Conservation (phyloP, 176 grass and related monocot species). For the Zoysia pacifica region DNA sequence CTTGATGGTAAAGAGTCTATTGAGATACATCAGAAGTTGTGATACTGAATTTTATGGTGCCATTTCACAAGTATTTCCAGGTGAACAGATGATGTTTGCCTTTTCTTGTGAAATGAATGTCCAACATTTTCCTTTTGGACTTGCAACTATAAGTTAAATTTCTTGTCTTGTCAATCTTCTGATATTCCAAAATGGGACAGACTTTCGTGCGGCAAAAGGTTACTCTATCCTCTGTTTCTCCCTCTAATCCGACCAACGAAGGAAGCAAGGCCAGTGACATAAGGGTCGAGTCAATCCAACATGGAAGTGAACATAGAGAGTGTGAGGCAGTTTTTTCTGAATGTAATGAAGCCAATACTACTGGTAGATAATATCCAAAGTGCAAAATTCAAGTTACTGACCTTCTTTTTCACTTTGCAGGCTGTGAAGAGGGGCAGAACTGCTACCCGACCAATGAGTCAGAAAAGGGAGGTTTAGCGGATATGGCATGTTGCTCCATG, state of each 20-base stretch:
- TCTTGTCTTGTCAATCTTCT: slow-evolving; percentile 34
- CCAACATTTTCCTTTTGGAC: not conserved
- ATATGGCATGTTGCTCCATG: slow-evolving; percentile 33
- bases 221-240: slow-evolving; percentile 62
- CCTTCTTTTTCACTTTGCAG: slow-evolving; percentile 45
- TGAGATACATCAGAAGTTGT: not conserved
- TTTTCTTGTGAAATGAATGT: slow-evolving; percentile 22
- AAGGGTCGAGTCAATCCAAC: slow-evolving; percentile 51
- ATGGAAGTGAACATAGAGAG: slow-evolving; percentile 71
- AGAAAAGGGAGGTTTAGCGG: slow-evolving; percentile 22
- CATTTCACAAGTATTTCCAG: slow-evolving; percentile 7
- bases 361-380: slow-evolving; percentile 39
- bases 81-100: slow-evolving; percentile 7
- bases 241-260: slow-evolving; percentile 60
- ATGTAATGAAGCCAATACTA: slow-evolving; percentile 60
- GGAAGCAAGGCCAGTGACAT: slow-evolving; percentile 46
- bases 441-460: slow-evolving; percentile 18
- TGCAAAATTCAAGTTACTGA: slow-evolving; percentile 30
- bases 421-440: slow-evolving; percentile 34
- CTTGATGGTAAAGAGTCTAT: slow-evolving; percentile 12
- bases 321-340: slow-evolving; percentile 58
- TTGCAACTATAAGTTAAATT: slow-evolving; percentile 11
- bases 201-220: slow-evolving; percentile 97
- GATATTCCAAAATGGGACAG: slow-evolving; percentile 71
- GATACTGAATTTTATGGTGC: not conserved